phyloP scores from a whole-genome alignment of 1,284 basidiomycete species.

The Sporisorium sorghi region DNA sequence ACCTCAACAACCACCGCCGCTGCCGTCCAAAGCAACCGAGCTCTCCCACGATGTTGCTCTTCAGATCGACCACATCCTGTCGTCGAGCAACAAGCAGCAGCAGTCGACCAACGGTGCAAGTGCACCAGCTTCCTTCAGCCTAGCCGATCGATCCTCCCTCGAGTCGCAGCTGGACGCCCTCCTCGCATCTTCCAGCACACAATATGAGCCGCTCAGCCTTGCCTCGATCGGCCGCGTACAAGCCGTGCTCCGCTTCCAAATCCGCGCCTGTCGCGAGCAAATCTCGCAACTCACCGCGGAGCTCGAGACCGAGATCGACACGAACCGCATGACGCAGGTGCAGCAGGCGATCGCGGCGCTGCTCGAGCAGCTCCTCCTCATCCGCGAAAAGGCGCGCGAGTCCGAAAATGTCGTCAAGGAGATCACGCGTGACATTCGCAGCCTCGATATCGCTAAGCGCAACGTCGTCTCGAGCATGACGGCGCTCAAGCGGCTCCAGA shows the following conservation, averaged over 20 bases:
- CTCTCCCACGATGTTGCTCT: constrained; percentile 33
- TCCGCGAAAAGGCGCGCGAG: constrained; percentile 80
- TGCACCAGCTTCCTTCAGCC: constrained; percentile 4
- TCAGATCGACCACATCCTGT: constrained; percentile 40
- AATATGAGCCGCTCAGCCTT: constrained; percentile 32
- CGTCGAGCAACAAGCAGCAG: constrained; percentile 14
- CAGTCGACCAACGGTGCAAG: not conserved
- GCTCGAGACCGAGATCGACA: constrained; percentile 45
- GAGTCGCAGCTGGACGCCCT: constrained; percentile 38
- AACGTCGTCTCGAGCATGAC: constrained; percentile 85
- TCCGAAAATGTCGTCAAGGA: constrained; percentile 93
- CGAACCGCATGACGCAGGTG: constrained; percentile 46
- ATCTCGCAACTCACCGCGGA: constrained; percentile 32
- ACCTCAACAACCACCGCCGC: constrained; percentile 19
- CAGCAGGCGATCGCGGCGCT: constrained; percentile 70
- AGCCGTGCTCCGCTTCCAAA: constrained; percentile 32
- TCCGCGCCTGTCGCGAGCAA: constrained; percentile 26
- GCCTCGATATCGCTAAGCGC: constrained; percentile 91
- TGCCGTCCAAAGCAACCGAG: constrained; percentile 19
- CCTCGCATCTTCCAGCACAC: constrained; percentile 15
- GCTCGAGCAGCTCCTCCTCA: constrained; percentile 89
- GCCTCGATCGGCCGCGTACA: constrained; percentile 40
- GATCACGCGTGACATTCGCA: constrained; percentile 96
- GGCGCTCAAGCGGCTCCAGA: constrained; percentile 84
- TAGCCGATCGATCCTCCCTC: constrained; percentile 32